phyloP scores from a whole-genome alignment of 1,284 basidiomycete species.

The Pseudozyma hubeiensis region DNA sequence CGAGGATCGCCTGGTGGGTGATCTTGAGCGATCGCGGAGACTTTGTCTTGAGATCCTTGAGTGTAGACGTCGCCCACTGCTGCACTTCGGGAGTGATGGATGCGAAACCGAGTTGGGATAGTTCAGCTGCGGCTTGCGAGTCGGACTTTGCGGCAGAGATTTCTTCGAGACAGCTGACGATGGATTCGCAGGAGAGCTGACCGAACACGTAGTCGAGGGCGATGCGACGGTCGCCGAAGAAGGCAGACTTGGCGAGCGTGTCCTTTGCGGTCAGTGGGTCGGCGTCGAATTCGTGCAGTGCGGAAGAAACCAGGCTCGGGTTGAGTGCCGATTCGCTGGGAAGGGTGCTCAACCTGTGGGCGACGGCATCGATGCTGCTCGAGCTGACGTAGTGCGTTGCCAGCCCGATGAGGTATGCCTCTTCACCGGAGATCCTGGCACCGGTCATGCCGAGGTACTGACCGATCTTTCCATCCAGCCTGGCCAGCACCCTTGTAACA shows the following conservation, averaged over 20 bases:
- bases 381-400: slow-evolving; percentile 64
- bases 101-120: slow-evolving; percentile 36
- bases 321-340: slow-evolving; percentile 47
- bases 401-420: slow-evolving; percentile 63
- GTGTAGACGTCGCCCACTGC: slow-evolving; percentile 57
- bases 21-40: slow-evolving; percentile 64
- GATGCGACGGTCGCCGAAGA: slow-evolving; percentile 60
- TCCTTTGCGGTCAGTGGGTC: slow-evolving; percentile 53
- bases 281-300: slow-evolving; percentile 54
- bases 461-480: slow-evolving; percentile 90
- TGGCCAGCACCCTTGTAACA: slow-evolving; percentile 86
- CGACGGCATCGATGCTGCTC: slow-evolving; percentile 46
- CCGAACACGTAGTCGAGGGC: slow-evolving; percentile 65
- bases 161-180: slow-evolving; percentile 56
- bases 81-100: slow-evolving; percentile 37
- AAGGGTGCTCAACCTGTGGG: slow-evolving; percentile 54
- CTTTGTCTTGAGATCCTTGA: slow-evolving; percentile 55
- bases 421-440: slow-evolving; percentile 59
- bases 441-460: slow-evolving; percentile 94
- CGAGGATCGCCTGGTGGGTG: slow-evolving; percentile 55
- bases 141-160: slow-evolving; percentile 23
- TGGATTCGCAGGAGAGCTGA: slow-evolving; percentile 55
- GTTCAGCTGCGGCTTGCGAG: slow-evolving; percentile 50
- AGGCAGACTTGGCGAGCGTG: slow-evolving; percentile 44
- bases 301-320: slow-evolving; percentile 39